These are phyloP conservation scores for Rhodotorula sphaerocarpa DNA, from an alignment of 768 basidiomycete genomes.

Conservation along the genomic window DNA sequence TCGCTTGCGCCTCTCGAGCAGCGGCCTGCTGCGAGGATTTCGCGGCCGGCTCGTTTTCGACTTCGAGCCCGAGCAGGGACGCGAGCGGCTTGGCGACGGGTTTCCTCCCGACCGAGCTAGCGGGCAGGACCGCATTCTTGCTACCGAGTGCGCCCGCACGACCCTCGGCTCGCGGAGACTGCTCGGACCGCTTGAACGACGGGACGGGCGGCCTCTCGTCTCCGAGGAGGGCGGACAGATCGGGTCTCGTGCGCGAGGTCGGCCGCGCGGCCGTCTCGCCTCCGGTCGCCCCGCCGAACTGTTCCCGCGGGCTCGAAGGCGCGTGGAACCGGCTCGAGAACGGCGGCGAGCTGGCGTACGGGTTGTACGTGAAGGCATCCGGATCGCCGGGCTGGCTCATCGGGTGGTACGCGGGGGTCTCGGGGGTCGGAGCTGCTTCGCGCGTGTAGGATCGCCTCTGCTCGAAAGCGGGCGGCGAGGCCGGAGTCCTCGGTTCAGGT, in stretches of 20 bases:
- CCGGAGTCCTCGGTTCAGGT: neutral
- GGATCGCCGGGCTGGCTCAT: constrained; percentile 1
- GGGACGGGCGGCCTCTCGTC: constrained; percentile 22
- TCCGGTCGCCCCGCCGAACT: neutral
- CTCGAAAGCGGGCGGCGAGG: too few species aligned
- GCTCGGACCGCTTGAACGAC: constrained; percentile 14
- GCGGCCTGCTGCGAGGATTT: too few species aligned
- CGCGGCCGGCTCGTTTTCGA: constrained; percentile 15
- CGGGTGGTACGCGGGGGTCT: neutral
- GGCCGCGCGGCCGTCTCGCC: neutral
- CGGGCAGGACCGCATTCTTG: constrained; percentile 15
- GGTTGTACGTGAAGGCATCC: constrained; percentile 10
- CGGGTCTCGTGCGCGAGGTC: neutral
- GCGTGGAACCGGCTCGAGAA: neutral
- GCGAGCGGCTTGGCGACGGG: constrained; percentile 26
- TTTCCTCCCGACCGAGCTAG: constrained; percentile 21
- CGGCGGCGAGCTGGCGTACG: constrained; percentile 3
- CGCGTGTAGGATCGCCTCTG: too few species aligned
- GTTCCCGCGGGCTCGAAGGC: neutral
- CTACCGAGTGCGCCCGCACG: neutral
- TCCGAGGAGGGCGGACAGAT: constrained; percentile 26
- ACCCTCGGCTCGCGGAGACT: neutral
- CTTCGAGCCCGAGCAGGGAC: constrained; percentile 25
- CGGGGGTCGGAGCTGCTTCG: neutral
- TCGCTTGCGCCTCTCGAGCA: too few species aligned